These are phyloP conservation scores for Fusarium sp. DNA, from an alignment of 2,329 filamentous ascomycete species.

Conservation along the genomic window DNA sequence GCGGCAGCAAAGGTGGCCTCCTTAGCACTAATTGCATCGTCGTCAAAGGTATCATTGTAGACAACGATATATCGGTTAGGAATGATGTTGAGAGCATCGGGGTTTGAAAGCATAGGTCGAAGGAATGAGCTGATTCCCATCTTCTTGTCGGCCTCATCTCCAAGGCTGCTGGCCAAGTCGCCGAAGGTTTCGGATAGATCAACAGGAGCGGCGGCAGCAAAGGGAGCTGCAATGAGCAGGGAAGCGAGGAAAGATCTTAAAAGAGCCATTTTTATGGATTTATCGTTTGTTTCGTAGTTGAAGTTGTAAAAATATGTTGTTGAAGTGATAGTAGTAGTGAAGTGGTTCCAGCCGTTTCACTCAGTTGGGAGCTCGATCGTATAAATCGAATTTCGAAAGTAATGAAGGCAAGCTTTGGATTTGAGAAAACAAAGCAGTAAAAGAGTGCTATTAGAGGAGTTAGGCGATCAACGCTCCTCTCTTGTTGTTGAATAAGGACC, in stretches of 20 bases:
- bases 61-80: conserved; percentile 72
- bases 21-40: conserved; percentile 61
- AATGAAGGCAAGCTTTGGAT: conserved; percentile 23
- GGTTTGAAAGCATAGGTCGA: conserved; percentile 59
- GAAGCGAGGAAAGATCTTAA: conserved; percentile 42
- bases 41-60: conserved; percentile 66
- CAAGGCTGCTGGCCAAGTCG: conserved; percentile 30
- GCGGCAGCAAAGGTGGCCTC: conserved; percentile 59
- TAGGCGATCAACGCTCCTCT: conserved; percentile 49
- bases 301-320: conserved; percentile 23
- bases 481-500: conserved; percentile 35
- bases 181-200: conserved; percentile 25
- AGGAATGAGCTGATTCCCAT: conserved; percentile 47
- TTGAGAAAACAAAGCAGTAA: conserved; percentile 27
- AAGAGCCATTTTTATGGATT: conserved; percentile 42
- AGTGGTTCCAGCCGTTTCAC: conserved; percentile 47
- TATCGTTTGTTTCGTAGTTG: conserved; percentile 23
- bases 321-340: conserved; percentile 40
- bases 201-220: conserved; percentile 44
- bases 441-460: conserved; percentile 42
- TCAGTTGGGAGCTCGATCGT: conserved; percentile 34
- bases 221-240: conserved; percentile 41
- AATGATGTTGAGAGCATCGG: conserved; percentile 60
- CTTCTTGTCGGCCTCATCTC: conserved; percentile 27
- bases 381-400: conserved; percentile 27